Evolutionary conservation across 805 yeast species (phyloP).

Genomic region (Allodekkera sacchari): DNA sequence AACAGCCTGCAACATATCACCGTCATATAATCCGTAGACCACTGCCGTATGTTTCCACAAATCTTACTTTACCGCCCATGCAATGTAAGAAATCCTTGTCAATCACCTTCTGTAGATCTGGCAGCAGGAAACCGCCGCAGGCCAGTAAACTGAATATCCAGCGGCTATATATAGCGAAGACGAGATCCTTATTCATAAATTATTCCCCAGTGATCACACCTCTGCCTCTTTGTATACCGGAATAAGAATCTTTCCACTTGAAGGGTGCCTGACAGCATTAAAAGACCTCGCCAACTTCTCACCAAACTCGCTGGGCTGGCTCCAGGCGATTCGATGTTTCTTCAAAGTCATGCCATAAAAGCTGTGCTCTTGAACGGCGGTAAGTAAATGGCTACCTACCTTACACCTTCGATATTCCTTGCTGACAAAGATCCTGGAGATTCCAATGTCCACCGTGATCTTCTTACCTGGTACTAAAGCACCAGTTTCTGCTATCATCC

Average conservation of each 20-base stretch:
- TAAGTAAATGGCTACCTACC: conserved; percentile 37
- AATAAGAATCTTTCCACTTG: conserved; percentile 35
- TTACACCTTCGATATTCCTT: conserved; percentile 37
- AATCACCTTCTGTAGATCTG: too few relatives aligned
- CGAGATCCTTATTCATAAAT: too few relatives aligned
- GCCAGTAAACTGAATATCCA: too few relatives aligned
- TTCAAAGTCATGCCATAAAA: conserved; percentile 39
- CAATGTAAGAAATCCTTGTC: too few relatives aligned
- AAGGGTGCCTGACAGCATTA: conserved; percentile 41
- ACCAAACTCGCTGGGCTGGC: conserved; percentile 62
- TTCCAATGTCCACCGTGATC: conserved; percentile 32
- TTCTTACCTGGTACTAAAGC: conserved; percentile 37
- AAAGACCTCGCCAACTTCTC: conserved; percentile 44
- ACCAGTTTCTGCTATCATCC: conserved; percentile 54
- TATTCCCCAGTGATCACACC: too few relatives aligned
- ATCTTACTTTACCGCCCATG: too few relatives aligned
- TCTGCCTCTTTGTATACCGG: conserved; percentile 32
- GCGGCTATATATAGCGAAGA: too few relatives aligned
- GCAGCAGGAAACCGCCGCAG: too few relatives aligned
- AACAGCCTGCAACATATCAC: too few relatives aligned
- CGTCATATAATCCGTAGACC: too few relatives aligned
- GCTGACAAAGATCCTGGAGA: conserved; percentile 39
- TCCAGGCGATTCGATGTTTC: conserved; percentile 45
- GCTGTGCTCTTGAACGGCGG: conserved; percentile 32
- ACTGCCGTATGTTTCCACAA: too few relatives aligned